These are phyloP conservation scores for Penicillium odoratum DNA, from an alignment of 495 filamentous ascomycete species.

Conservation along the genomic window DNA sequence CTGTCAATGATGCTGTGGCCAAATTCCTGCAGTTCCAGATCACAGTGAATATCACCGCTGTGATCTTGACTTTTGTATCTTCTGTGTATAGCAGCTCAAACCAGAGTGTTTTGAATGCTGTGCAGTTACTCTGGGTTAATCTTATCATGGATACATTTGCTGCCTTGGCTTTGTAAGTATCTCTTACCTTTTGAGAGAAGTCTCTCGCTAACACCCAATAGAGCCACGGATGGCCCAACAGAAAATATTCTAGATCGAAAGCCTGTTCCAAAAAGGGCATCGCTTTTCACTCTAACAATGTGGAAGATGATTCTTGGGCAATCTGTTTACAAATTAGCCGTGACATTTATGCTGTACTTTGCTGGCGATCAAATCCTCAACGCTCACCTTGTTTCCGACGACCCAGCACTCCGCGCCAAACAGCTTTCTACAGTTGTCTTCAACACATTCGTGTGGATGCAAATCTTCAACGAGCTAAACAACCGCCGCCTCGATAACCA, in stretches of 20 bases:
- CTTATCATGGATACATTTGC: slow-evolving; percentile 94
- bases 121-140: slow-evolving; percentile 90
- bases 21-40: slow-evolving; percentile 92
- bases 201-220: slow-evolving; percentile 18
- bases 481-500: slow-evolving; percentile 86
- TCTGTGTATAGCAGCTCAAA: slow-evolving; percentile 68
- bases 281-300: slow-evolving; percentile 81
- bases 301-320: slow-evolving; percentile 97
- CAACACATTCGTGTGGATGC: slow-evolving; percentile 97
- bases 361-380: slow-evolving; percentile 60
- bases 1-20: slow-evolving; percentile 87
- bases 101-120: slow-evolving; percentile 75
- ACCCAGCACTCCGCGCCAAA: slow-evolving; percentile 28
- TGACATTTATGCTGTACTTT: slow-evolving; percentile 80
- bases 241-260: slow-evolving; percentile 78
- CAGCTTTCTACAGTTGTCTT: slow-evolving; percentile 77
- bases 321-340: slow-evolving; percentile 74
- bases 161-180: slow-evolving; percentile 65
- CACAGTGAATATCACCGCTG: slow-evolving; percentile 88
- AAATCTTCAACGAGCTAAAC: slow-evolving; percentile 95
- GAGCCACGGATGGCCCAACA: slow-evolving; percentile 78
- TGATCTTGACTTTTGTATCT: slow-evolving; percentile 78
- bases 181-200: background rate
- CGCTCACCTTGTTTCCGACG: slow-evolving; percentile 43
- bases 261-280: slow-evolving; percentile 75